Conservation (phyloP, 1,139 yeast species). For the Nematodospora anomalae region DNA sequence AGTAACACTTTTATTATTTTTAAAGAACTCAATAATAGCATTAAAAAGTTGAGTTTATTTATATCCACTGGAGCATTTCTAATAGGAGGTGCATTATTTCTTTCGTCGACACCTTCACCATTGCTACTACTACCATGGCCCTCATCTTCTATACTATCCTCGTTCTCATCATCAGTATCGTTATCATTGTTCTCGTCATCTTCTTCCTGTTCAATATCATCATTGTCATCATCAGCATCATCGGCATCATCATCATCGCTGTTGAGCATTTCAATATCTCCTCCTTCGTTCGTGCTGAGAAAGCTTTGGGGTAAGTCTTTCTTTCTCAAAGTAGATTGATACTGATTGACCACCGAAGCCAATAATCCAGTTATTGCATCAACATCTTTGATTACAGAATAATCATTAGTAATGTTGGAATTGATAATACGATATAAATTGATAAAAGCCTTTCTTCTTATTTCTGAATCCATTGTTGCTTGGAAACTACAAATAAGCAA, state of each 20-base stretch:
- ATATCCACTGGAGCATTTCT: constrained; percentile 15
- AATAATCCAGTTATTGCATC: constrained; percentile 48
- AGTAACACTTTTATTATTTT: constrained; percentile 30
- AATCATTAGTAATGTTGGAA: constrained; percentile 24
- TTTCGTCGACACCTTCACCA: constrained; percentile 13
- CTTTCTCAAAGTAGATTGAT: constrained; percentile 31
- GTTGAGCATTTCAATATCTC: constrained; percentile 13
- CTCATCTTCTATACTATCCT: constrained; percentile 11
- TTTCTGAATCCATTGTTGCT: constrained; percentile 68
- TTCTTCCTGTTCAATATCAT: constrained; percentile 7
- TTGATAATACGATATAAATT: constrained; percentile 55
- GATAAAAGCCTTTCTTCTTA: constrained; percentile 61
- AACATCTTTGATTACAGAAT: constrained; percentile 22
- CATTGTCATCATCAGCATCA: constrained; percentile 7
- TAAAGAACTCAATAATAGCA: constrained; percentile 55
- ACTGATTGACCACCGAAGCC: constrained; percentile 72
- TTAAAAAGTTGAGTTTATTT: constrained; percentile 25
- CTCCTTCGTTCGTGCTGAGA: constrained; percentile 2
- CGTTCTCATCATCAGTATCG: constrained; percentile 11
- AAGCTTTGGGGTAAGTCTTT: constrained; percentile 16
- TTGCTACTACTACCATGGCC: constrained; percentile 14
- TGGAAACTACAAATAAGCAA: constrained; percentile 70
- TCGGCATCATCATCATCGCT: constrained; percentile 14
- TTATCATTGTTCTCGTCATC: constrained; percentile 11
- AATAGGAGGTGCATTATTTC: constrained; percentile 1